Percentiles rank a stretch among this genome's conserved stretches.
Evolutionary conservation across 1,139 yeast genomes (phyloP).

Genomic region (Candida glucosophila): DNA sequence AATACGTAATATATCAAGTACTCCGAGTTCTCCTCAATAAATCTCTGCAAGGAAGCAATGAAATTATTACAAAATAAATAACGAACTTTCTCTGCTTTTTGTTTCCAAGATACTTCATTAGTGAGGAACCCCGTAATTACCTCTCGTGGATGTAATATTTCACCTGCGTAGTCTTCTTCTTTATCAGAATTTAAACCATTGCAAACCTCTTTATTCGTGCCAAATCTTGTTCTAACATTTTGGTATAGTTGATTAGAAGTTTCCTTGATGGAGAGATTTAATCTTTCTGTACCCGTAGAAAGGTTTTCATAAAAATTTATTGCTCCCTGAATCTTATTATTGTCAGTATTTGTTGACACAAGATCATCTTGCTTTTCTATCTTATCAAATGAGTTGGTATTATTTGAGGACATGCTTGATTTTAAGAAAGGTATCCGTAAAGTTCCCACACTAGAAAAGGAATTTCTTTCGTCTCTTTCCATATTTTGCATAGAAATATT

Average conservation of each 20-base stretch:
- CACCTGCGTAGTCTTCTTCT: not conserved
- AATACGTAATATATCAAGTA: conserved; percentile 12
- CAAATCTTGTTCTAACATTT: conserved; percentile 3
- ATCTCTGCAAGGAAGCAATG: conserved; percentile 6
- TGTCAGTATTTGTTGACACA: too few relatives aligned
- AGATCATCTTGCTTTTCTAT: too few relatives aligned
- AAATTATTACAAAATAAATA: not conserved
- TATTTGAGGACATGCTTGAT: too few relatives aligned
- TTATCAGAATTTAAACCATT: conserved; percentile 1
- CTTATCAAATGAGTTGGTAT: too few relatives aligned
- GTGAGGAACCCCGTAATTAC: not conserved
- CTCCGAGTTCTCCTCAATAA: conserved; percentile 12
- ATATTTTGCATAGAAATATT: conserved; percentile 7
- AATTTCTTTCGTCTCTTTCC: conserved; percentile 2
- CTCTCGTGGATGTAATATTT: not conserved
- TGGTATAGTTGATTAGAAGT: conserved; percentile 17
- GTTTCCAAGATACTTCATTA: not conserved
- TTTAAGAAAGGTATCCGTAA: conserved; percentile 10
- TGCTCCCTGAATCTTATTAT: too few relatives aligned
- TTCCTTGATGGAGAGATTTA: conserved; percentile 19
- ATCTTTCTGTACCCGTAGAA: conserved; percentile 6
- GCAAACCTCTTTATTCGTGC: not conserved
- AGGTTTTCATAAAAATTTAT: conserved; percentile 22
- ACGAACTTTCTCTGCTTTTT: not conserved
- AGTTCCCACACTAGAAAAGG: conserved; percentile 10